Percentiles rank a stretch among this genome's conserved stretches.
These are phyloP conservation scores for Fusarium veterinarium DNA, from an alignment of 2,329 filamentous ascomycete species.

Conservation along the genomic window DNA sequence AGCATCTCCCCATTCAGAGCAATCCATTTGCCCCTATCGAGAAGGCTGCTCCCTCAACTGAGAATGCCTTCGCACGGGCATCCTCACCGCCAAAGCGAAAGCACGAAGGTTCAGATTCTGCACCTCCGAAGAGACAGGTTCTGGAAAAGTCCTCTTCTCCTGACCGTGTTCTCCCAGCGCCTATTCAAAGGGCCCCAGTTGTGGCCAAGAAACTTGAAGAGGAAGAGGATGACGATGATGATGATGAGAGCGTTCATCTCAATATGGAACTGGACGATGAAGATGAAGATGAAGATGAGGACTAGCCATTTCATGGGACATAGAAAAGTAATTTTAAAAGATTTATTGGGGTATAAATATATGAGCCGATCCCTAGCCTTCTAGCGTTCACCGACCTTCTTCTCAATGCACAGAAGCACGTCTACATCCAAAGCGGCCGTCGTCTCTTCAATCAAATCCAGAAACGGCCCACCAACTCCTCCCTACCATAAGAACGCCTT, in stretches of 20 bases:
- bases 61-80: slow-evolving; percentile 25
- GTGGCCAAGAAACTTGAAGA: slow-evolving; percentile 41
- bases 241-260: slow-evolving; percentile 67
- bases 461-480: slow-evolving; percentile 33
- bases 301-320: slow-evolving; percentile 19
- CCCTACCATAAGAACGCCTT: slow-evolving; percentile 34
- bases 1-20: slow-evolving; percentile 45
- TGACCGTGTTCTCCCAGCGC: slow-evolving; percentile 17
- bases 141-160: slow-evolving; percentile 48
- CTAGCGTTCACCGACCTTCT: slow-evolving; percentile 26
- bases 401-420: slow-evolving; percentile 31
- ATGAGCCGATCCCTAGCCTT: slow-evolving; percentile 26
- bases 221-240: slow-evolving; percentile 54
- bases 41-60: slow-evolving; percentile 27
- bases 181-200: slow-evolving; percentile 30
- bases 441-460: slow-evolving; percentile 18
- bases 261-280: slow-evolving; percentile 69
- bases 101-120: slow-evolving; percentile 51
- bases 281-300: slow-evolving; percentile 50
- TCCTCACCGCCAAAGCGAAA: slow-evolving; percentile 54
- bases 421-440: slow-evolving; percentile 33
- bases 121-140: slow-evolving; percentile 55
- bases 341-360: slow-evolving; percentile 36
- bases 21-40: slow-evolving; percentile 52
- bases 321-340: slow-evolving; percentile 16